phyloP scores from a whole-genome alignment of 768 basidiomycete genomes.

The Aureoboletus auriporus region DNA sequence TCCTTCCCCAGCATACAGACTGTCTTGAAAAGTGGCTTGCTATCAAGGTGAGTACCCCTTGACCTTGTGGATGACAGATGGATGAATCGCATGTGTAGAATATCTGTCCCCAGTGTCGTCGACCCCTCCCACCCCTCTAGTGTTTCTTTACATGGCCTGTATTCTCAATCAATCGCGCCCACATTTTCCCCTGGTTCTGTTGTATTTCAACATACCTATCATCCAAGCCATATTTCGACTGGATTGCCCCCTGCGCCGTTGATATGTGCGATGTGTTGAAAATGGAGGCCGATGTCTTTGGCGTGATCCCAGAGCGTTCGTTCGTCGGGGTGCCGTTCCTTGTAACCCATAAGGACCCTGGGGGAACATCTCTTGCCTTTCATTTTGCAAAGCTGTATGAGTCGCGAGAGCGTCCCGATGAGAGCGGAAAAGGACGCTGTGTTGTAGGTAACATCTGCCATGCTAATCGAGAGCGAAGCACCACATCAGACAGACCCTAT shows the following conservation, averaged over 20 bases:
- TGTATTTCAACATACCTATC: slow-evolving; percentile 5
- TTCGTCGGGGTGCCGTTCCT: slow-evolving; percentile 78
- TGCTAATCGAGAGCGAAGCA: slow-evolving; percentile 40
- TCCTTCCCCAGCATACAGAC: slow-evolving; percentile 62
- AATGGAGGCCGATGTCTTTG: slow-evolving; percentile 45
- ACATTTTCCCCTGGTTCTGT: slow-evolving; percentile 6
- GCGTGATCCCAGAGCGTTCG: slow-evolving; percentile 68
- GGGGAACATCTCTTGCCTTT: slow-evolving; percentile 31
- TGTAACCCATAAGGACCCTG: slow-evolving; percentile 73
- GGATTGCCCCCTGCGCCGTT: slow-evolving; percentile 58
- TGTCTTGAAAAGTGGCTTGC: slow-evolving; percentile 85
- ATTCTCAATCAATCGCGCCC: neutral
- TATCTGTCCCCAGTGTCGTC: slow-evolving; percentile 88
- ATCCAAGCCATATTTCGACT: slow-evolving; percentile 70
- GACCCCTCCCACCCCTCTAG: slow-evolving; percentile 76
- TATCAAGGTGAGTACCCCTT: slow-evolving; percentile 50
- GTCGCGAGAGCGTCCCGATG: slow-evolving; percentile 55
- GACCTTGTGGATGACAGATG: neutral
- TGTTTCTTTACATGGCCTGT: neutral
- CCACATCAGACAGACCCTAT: neutral
- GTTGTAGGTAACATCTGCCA: slow-evolving; percentile 94
- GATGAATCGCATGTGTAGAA: slow-evolving; percentile 43
- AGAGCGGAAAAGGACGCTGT: slow-evolving; percentile 79
- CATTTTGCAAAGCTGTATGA: slow-evolving; percentile 33
- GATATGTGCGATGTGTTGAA: slow-evolving; percentile 52